Conservation (phyloP, 1,284 basidiomycete genomes). For the Trametes pubescens region DNA sequence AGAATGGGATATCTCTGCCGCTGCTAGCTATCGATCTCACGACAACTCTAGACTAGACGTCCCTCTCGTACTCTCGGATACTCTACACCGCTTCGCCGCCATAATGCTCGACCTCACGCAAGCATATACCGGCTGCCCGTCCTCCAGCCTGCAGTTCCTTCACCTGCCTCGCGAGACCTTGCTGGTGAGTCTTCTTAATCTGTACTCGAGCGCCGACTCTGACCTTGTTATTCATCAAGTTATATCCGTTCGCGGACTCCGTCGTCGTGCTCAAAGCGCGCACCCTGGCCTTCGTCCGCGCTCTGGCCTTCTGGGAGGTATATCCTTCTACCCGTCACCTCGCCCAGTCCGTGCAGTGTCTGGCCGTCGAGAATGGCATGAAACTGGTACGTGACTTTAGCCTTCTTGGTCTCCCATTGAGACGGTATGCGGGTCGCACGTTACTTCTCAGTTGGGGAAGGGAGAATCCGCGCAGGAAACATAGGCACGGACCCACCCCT, state of each 20-base stretch:
- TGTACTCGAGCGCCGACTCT: constrained; percentile 5
- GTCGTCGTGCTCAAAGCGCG: constrained; percentile 74
- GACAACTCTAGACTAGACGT: constrained; percentile 7
- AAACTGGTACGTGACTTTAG: constrained; percentile 64
- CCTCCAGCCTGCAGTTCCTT: constrained; percentile 63
- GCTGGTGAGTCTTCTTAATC: constrained; percentile 54
- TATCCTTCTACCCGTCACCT: constrained; percentile 65
- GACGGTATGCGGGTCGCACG: too few relatives aligned
- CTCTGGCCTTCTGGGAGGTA: constrained; percentile 79
- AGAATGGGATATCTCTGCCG: not conserved
- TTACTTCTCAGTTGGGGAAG: too few relatives aligned
- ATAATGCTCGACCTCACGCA: constrained; percentile 68
- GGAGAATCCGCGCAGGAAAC: too few relatives aligned
- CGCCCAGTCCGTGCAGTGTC: constrained; percentile 59
- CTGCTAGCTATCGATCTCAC: not conserved
- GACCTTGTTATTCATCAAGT: constrained; percentile 46
- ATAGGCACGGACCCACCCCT: too few relatives aligned
- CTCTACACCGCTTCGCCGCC: constrained; percentile 3
- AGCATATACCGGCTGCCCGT: constrained; percentile 65
- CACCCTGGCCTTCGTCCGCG: constrained; percentile 65
- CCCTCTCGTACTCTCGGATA: not conserved
- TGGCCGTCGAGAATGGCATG: constrained; percentile 77
- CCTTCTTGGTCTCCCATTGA: too few relatives aligned
- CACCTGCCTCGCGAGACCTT: constrained; percentile 61
- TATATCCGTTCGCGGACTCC: constrained; percentile 75